Evolutionary conservation across 768 basidiomycete genomes (phyloP).

Genomic region (Zangia roseola): DNA sequence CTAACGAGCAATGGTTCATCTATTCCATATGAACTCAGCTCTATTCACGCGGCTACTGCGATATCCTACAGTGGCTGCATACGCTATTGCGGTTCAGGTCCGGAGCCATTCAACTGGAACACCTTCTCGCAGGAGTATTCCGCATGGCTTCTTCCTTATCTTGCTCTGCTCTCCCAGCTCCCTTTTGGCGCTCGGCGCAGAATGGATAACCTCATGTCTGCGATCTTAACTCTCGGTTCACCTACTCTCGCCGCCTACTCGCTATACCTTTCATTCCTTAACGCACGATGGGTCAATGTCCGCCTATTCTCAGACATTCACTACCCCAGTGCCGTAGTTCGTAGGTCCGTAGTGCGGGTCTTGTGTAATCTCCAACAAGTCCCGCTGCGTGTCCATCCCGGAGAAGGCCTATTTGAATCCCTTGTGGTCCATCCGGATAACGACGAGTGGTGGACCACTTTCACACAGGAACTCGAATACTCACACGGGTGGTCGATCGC

Average conservation of each 20-base stretch:
- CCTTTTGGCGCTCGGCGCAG: conserved; percentile 43
- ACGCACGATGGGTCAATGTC: conserved; percentile 40
- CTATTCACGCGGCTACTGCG: conserved; percentile 1
- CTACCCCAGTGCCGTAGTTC: conserved; percentile 20
- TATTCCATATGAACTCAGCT: neutral
- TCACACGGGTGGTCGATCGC: conserved; percentile 41
- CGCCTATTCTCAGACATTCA: conserved; percentile 29
- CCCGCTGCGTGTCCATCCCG: conserved; percentile 33
- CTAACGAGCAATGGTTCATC: conserved; percentile 9
- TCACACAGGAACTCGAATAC: conserved; percentile 36
- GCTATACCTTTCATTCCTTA: conserved; percentile 41
- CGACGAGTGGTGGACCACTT: conserved; percentile 41
- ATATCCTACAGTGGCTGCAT: conserved; percentile 9
- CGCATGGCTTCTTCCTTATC: conserved; percentile 48
- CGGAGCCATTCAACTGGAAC: conserved; percentile 19
- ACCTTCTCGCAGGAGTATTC: conserved; percentile 37
- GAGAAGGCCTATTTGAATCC: conserved; percentile 35
- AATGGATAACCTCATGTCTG: conserved; percentile 42
- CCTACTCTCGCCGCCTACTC: conserved; percentile 48
- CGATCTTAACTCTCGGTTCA: conserved; percentile 44
- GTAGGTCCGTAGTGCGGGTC: conserved; percentile 27
- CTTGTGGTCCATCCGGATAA: conserved; percentile 43
- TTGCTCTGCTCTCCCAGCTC: conserved; percentile 47
- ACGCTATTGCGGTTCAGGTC: conserved; percentile 6
- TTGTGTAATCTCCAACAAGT: conserved; percentile 44